Evolutionary conservation across 148 eudicot genomes (phyloP).

Genomic region (Cornus kousa): DNA sequence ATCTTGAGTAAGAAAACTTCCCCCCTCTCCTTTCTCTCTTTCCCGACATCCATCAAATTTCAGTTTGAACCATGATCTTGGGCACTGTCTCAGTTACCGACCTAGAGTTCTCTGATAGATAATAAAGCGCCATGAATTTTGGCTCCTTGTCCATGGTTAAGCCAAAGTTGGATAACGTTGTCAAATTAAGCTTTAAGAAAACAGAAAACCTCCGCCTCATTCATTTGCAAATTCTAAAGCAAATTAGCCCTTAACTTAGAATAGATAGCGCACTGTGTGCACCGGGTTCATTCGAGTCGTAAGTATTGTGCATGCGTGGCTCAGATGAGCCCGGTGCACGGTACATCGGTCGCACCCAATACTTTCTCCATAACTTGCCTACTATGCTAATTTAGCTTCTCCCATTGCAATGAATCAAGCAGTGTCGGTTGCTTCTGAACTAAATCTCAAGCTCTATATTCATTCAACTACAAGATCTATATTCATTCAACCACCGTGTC

Average conservation of each 20-base stretch:
- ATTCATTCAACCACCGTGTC: constrained; percentile 60
- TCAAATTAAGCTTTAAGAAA: background rate
- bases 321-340: no score
- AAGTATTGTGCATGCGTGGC: no score
- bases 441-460: constrained; percentile 28
- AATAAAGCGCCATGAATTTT: background rate
- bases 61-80: no score
- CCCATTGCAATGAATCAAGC: background rate
- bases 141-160: background rate
- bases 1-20: no score
- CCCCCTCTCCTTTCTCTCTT: no score
- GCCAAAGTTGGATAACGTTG: background rate
- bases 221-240: background rate
- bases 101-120: background rate
- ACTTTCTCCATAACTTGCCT: no score
- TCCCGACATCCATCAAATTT: no score
- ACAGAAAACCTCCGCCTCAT: background rate
- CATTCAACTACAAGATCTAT: no score
- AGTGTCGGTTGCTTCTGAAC: background rate
- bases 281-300: no score
- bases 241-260: background rate
- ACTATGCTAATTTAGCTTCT: background rate
- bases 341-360: no score
- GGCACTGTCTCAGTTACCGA: background rate
- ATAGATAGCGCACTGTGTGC: no score